Evolutionary conservation across 148 eudicot genomes (phyloP), one percentile per base, ranked within the genome.

Genomic region (Rheum nobile): DNA sequence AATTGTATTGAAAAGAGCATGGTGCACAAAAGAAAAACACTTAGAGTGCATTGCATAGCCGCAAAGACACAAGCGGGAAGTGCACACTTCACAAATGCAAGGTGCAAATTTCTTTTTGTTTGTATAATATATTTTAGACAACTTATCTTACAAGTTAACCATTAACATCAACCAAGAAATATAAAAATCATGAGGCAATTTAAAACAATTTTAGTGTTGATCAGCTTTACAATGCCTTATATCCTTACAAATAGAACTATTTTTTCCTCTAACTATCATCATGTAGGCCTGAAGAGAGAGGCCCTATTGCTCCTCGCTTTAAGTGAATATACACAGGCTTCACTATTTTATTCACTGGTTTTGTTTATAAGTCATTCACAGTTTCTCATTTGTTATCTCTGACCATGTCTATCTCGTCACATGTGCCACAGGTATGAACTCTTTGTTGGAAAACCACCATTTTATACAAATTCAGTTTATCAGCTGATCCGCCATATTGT

Each of bases 381-480:
- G 35, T 34, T 34, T 35, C 41, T 68, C 24, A 32, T 68, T 24
- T 39, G 21, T 50, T 31, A 73, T 29, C 29, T 50, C 65, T 52
- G 42, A 73, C 19, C 28, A 28, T 29, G 2, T 75, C 34, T 63
- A 39, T 52, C 44, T 22, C 44, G n/a, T 75, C 44, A 28, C 73
- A 61, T 50, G 44, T 75, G 74, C 71, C 76, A 69, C 96, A 96
- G 99, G 86, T 96, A 90, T 67, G 99, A 96, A 76, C 92, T 96
- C 26, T 96, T 88, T 86, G 97, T 92, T 73, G 99, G 99, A 55
- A 97, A 92, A 71, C 99, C 99, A 80, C 99, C 99, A 67, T 96
- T 96, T 63, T 96, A 96, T 79, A 96, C 99, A 34, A 96, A 92
- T 78, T 90, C 99, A 61, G 95, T 96, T 13, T 96, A 88, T 86